Evolutionary conservation across 768 basidiomycete species (phyloP), one percentile per base, ranked within the genome.

Genomic region (Boletus edulis): DNA sequence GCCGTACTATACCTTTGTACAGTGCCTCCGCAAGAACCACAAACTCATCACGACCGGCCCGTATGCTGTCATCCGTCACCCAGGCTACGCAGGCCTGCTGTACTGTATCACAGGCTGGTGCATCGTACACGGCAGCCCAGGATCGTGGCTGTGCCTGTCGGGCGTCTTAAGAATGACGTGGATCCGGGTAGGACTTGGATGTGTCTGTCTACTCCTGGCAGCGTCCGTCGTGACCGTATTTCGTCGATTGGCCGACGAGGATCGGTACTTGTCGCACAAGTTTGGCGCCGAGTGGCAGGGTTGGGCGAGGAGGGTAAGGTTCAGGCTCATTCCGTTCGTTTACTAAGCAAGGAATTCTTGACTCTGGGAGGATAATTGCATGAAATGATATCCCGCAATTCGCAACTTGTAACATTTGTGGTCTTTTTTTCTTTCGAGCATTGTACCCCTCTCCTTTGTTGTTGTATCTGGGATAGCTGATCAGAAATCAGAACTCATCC

Each of bases 61-160:
- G 2, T 73, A 72, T 27, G 18, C 56, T 0, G 32, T 64, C 31
- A 60, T 72, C 5, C 66, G 70, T 2, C 72, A 73, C 22, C 69
- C 70, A 1, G 59, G 60, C 22, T 73, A 72, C 32, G 37, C 57
- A 1, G 55, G 55, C 10, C 10, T 56, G 11, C 11, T 55, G 7
- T 37, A 48, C 15, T 54, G 45, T 15, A 35, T 58, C 6, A 0
- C 40, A 8, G 44, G 52, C 4, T 48, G 51, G 29, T 38, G 46
- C 5, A 8, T 53, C 18, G n/a, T 45, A 17, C 9, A 56, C 3
- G 55, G 47, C 6, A 43, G 8, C 3, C 49, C 51, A 0, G 56
- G 44, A 5, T 41, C 58, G 31, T 52, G 50, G 54, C 8, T 54
- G n/a, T 51, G 45, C 2, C 14, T 4, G 31, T 62, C 56, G 6